Evolutionary conservation across 2,329 filamentous ascomycete genomes (phyloP).

Genomic region (Alternaria angustiovoidea): DNA sequence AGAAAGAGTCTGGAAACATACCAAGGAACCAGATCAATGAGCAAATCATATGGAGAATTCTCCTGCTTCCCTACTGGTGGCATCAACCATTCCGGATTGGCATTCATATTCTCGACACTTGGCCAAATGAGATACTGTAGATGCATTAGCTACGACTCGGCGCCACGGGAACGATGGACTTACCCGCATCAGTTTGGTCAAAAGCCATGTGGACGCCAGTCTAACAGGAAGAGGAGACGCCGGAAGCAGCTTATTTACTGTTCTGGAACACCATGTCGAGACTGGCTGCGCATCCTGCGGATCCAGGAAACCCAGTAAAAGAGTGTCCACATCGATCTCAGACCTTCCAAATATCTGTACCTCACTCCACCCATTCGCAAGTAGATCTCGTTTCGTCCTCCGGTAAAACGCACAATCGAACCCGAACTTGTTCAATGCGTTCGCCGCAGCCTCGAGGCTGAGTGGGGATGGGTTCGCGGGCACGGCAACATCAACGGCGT

Average conservation of each 20-base stretch:
- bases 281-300: slow-evolving; percentile 45
- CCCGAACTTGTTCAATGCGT: slow-evolving; percentile 40
- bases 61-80: slow-evolving; percentile 41
- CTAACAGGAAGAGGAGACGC: slow-evolving; percentile 36
- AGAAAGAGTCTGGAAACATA: slow-evolving; percentile 20
- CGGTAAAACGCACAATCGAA: slow-evolving; percentile 47
- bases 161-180: slow-evolving; percentile 14
- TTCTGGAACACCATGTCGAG: slow-evolving; percentile 45
- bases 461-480: slow-evolving; percentile 30
- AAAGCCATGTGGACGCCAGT: slow-evolving; percentile 43
- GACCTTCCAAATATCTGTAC: slow-evolving; percentile 43
- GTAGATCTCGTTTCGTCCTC: slow-evolving; percentile 42
- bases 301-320: slow-evolving; percentile 46
- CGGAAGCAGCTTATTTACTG: slow-evolving; percentile 42
- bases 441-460: slow-evolving; percentile 28
- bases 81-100: slow-evolving; percentile 48
- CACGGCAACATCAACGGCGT: slow-evolving; percentile 27
- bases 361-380: slow-evolving; percentile 44
- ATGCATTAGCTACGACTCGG: slow-evolving; percentile 17
- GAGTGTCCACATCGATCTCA: slow-evolving; percentile 47
- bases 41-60: slow-evolving; percentile 41
- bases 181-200: slow-evolving; percentile 50
- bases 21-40: slow-evolving; percentile 48
- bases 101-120: slow-evolving; percentile 46
- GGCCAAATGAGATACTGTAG: slow-evolving; percentile 48